Percentiles rank a stretch among this genome's conserved stretches.
Conservation (phyloP, 495 filamentous ascomycete genomes). For the Friedmanniomyces endolithicus region DNA sequence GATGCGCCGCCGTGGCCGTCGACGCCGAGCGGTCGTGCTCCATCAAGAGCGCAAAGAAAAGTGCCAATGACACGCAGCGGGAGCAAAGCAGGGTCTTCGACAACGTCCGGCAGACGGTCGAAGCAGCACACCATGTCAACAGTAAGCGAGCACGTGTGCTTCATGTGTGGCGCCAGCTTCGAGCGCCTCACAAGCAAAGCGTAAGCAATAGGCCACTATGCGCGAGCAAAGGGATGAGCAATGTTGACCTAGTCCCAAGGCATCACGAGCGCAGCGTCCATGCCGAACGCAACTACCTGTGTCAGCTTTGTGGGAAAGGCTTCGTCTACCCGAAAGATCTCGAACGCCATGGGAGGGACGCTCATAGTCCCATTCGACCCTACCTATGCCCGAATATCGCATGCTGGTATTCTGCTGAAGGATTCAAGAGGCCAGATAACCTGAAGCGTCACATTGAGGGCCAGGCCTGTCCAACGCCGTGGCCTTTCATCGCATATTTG, state of each 20-base stretch:
- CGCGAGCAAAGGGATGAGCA: background rate
- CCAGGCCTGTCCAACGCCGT: background rate
- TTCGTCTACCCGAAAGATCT: background rate
- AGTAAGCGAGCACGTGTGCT: background rate
- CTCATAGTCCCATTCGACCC: background rate
- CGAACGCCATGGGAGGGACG: background rate
- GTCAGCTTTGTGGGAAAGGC: background rate
- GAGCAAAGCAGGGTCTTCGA: background rate
- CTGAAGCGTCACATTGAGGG: background rate
- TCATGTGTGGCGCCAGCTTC: background rate
- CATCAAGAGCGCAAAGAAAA: background rate
- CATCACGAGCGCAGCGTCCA: background rate
- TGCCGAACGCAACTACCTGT: background rate
- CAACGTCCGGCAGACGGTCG: background rate
- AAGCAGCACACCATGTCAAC: background rate
- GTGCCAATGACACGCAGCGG: background rate
- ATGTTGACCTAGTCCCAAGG: background rate
- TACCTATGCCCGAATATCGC: background rate
- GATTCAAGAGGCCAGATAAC: background rate
- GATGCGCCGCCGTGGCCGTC: background rate
- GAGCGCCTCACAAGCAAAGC: background rate
- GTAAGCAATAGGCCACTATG: background rate
- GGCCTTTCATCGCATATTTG: background rate
- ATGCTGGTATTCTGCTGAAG: background rate
- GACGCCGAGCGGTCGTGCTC: background rate